phyloP scores from a whole-genome alignment of 148 eudicot species.

The Suaeda aralocaspica region DNA sequence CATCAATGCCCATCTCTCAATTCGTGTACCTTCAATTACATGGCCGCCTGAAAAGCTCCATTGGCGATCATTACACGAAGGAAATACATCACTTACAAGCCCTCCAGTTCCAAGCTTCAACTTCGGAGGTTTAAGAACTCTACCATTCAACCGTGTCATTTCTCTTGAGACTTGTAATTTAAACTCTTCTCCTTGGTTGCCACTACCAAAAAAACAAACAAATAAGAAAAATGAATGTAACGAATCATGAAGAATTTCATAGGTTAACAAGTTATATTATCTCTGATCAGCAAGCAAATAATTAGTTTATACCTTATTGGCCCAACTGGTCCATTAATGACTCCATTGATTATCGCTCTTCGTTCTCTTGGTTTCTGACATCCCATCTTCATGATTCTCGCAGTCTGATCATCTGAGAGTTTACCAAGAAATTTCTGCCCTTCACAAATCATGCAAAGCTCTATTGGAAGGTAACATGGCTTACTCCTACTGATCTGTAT shows the following conservation, averaged over 20 bases:
- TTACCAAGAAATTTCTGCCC: slow-evolving; percentile 94
- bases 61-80: slow-evolving; percentile 67
- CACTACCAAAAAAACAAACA: slow-evolving; percentile 41
- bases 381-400: slow-evolving; percentile 77
- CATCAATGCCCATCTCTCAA: slow-evolving; percentile 72
- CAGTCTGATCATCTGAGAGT: slow-evolving; percentile 90
- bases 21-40: slow-evolving; percentile 70
- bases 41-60: slow-evolving; percentile 90
- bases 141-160: slow-evolving; percentile 76
- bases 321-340: slow-evolving; percentile 77
- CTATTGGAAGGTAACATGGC: slow-evolving; percentile 93
- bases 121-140: slow-evolving; percentile 90
- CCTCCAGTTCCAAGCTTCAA: slow-evolving; percentile 77
- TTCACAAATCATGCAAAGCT: slow-evolving; percentile 90
- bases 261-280: not conserved
- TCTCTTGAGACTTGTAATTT: slow-evolving; percentile 61
- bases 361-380: slow-evolving; percentile 79
- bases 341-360: slow-evolving; percentile 62
- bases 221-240: not conserved
- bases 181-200: slow-evolving; percentile 65
- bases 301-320: slow-evolving; percentile 63
- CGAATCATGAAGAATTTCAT: not conserved
- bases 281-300: not conserved
- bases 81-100: slow-evolving; percentile 49
- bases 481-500: slow-evolving; percentile 81